Evolutionary conservation across 2,329 filamentous ascomycete genomes (phyloP).

Genomic region (Neonectria faginata): DNA sequence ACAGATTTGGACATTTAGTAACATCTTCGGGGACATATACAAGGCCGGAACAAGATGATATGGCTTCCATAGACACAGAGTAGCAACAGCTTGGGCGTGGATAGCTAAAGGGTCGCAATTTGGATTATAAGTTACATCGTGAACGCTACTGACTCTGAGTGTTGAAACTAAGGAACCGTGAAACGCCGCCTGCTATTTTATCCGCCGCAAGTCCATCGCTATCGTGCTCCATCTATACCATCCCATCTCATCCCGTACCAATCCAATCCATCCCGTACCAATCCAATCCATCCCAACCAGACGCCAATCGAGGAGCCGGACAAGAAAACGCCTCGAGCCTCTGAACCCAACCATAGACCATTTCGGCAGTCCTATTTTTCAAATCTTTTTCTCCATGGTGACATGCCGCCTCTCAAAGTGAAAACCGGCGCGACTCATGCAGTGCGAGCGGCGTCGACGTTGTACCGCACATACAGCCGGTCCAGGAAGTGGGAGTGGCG

Average conservation of each 20-base stretch:
- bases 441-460: conserved; percentile 42
- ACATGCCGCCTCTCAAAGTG: conserved; percentile 3
- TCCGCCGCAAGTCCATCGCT: conserved; percentile 22
- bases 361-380: not conserved
- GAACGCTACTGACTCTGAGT: conserved; percentile 15
- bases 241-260: not conserved
- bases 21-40: not conserved
- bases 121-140: conserved; percentile 19
- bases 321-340: conserved; percentile 7
- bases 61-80: not conserved
- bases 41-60: not conserved
- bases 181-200: conserved; percentile 20
- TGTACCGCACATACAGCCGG: conserved; percentile 82
- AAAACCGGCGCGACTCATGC: not conserved
- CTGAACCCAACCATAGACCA: conserved; percentile 1
- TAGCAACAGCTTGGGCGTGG: not conserved
- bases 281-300: conserved; percentile 20
- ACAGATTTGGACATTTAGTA: conserved; percentile 1
- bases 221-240: conserved; percentile 22
- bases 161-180: conserved; percentile 12
- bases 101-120: conserved; percentile 7
- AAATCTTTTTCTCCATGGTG: not conserved
- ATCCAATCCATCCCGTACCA: conserved; percentile 9
- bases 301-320: conserved; percentile 16
- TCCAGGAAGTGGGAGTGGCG: conserved; percentile 91